Conservation (phyloP, 345 rosid species). For the Eucalyptus regnans region DNA sequence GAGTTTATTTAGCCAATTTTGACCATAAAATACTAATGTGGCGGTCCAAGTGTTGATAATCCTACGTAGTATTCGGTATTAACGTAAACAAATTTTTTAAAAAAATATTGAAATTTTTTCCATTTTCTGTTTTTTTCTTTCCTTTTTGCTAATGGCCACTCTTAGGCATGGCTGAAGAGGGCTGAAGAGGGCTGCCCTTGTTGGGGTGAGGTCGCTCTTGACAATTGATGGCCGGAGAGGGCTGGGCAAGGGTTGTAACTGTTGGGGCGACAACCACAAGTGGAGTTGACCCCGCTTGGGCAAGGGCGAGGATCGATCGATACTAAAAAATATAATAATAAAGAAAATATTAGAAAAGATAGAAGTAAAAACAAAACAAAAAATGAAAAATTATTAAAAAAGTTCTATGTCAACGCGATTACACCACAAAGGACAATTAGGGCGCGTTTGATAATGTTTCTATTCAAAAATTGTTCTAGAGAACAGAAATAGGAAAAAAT, state of each 20-base stretch:
- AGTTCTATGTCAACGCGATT: rapidly evolving
- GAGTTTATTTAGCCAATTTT: too few relatives aligned
- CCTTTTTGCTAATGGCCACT: background rate
- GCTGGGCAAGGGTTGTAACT: too few relatives aligned
- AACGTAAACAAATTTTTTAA: too few relatives aligned
- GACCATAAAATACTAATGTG: background rate
- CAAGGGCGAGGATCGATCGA: background rate
- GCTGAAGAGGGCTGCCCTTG: background rate
- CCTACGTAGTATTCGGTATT: too few relatives aligned
- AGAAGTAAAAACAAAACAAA: too few relatives aligned
- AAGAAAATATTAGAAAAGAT: background rate
- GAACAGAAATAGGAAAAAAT: too few relatives aligned
- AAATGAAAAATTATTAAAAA: too few relatives aligned
- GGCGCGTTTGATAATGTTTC: too few relatives aligned
- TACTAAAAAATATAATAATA: too few relatives aligned
- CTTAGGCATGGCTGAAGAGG: background rate
- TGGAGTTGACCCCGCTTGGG: too few relatives aligned
- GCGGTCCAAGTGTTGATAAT: background rate
- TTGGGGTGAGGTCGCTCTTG: background rate
- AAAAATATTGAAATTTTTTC: too few relatives aligned
- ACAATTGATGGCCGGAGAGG: background rate
- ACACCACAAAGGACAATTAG: background rate
- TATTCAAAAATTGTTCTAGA: too few relatives aligned
- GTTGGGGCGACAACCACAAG: background rate
- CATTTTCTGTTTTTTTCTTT: background rate